Evolutionary conservation across 495 filamentous ascomycete genomes (phyloP).

Genomic region (Annulohypoxylon moriforme): DNA sequence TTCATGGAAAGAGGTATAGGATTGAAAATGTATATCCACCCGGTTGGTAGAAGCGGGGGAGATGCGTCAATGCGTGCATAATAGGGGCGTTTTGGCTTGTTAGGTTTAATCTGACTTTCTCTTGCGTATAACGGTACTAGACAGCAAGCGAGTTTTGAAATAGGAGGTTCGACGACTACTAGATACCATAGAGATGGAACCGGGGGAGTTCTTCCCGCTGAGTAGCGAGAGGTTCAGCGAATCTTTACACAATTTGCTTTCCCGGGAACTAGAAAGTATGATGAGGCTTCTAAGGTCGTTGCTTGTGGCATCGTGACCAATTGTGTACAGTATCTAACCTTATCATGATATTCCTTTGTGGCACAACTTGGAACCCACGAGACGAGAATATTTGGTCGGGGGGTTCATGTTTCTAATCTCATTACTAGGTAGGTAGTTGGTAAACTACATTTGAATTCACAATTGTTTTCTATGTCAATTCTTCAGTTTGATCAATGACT

Average conservation of each 20-base stretch:
- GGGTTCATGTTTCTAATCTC: too few species aligned
- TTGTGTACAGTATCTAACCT: neutral
- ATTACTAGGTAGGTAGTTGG: neutral
- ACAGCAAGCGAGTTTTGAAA: conserved; percentile 30
- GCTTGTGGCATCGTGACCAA: neutral
- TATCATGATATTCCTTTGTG: neutral
- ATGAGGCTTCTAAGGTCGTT: neutral
- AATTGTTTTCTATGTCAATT: too few species aligned
- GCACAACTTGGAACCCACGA: too few species aligned
- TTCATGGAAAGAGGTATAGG: conserved; percentile 16
- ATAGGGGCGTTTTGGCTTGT: conserved; percentile 33
- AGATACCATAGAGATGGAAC: conserved; percentile 31
- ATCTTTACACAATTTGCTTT: conserved; percentile 12
- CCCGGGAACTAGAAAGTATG: neutral
- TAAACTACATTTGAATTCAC: neutral
- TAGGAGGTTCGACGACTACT: conserved; percentile 4
- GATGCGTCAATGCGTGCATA: conserved; percentile 31
- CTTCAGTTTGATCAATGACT: too few species aligned
- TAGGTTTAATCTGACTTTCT: conserved; percentile 14
- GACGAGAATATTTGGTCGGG: too few species aligned
- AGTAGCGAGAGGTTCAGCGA: conserved; percentile 1
- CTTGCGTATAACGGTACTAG: conserved; percentile 4
- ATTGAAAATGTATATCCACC: conserved; percentile 23
- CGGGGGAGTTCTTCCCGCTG: conserved; percentile 1
- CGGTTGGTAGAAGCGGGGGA: conserved; percentile 19